Conservation (phyloP, 495 filamentous ascomycete species). For the Neurospora sp. region DNA sequence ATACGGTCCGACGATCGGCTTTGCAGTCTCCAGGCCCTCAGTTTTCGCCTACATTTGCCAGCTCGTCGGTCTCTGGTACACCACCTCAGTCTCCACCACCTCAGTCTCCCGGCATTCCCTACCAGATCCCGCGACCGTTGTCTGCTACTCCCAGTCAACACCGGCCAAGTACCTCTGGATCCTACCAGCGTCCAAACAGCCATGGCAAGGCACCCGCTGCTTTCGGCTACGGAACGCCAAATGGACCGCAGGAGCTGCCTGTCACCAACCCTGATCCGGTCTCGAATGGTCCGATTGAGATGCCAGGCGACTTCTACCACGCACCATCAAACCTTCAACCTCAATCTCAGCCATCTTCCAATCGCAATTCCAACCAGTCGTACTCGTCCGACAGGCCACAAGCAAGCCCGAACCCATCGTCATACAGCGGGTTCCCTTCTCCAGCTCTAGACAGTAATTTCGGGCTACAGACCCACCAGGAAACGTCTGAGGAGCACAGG, state of each 20-base stretch:
- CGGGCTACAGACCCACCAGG: constrained; percentile 26
- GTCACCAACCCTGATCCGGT: constrained; percentile 1
- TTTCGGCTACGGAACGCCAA: constrained; percentile 5
- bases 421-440: constrained; percentile 19
- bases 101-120: constrained; percentile 27
- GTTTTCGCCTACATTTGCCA: constrained; percentile 1
- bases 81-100: constrained; percentile 16
- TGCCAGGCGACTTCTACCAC: constrained; percentile 37
- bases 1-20: constrained; percentile 15
- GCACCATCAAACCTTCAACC: constrained; percentile 11
- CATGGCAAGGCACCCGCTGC: not conserved
- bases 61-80: constrained; percentile 12
- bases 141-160: constrained; percentile 15
- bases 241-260: constrained; percentile 15
- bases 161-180: not conserved
- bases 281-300: constrained; percentile 27
- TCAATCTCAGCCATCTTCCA: constrained; percentile 1
- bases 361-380: constrained; percentile 23
- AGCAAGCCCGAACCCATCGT: constrained; percentile 18
- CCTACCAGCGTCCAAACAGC: not conserved
- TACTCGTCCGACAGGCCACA: constrained; percentile 20
- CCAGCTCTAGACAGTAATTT: constrained; percentile 26
- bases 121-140: constrained; percentile 31
- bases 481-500: constrained; percentile 32
- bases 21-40: constrained; percentile 25